Base-by-base conservation (phyloP, 805 yeast species). In the Suhomyces kilbournensis region DNA sequence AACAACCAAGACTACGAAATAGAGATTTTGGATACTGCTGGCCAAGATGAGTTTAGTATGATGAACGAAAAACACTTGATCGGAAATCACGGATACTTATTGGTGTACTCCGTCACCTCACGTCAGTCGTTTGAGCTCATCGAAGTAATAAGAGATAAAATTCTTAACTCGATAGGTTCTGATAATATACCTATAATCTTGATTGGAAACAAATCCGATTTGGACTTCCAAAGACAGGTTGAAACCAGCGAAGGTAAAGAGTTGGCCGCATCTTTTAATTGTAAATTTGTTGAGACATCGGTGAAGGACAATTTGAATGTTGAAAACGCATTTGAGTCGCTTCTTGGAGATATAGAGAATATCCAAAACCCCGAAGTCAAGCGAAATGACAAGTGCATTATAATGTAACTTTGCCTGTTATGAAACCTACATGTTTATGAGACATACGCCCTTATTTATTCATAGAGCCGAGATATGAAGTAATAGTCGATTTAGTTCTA, bases 21-120 rank as follows among this genome's bases (percentile, higher is more conserved):
- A 23, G 97, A 90, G 66, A 88, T 91, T 50, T 74, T 90, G 54
- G 97, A 91, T 64, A 91, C 97, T 0, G 96, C 97, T 0, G 97
- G 97, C 7, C 96, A 90, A 72, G 97, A 90, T 68, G 96, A 90
- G 72, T 88, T 85, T 65, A 81, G 90, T 47, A 82, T 88, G 57
- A 80, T 91, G 69, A 88, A 84, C 61, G 90, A 88, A 67, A 87
- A 88, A 60, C 85, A 88, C 51, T 71, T 89, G 47, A 85, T 87
- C 46, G 94, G 92, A 15, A 83, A 88, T 32, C 94, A 89, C 62
- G 97, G 97, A 1, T 88, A 88, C 64, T 73, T 91, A 44, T 70
- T 92, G 43, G 88, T 90, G 44, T 91, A 89, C 70, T 86, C 93
- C 47, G 91, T 91, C 50, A 84, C 89, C 28, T 86, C 91, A 44